Evolutionary conservation across 2,329 filamentous ascomycete genomes (phyloP).

Genomic region (Chaetothyriales sp.): DNA sequence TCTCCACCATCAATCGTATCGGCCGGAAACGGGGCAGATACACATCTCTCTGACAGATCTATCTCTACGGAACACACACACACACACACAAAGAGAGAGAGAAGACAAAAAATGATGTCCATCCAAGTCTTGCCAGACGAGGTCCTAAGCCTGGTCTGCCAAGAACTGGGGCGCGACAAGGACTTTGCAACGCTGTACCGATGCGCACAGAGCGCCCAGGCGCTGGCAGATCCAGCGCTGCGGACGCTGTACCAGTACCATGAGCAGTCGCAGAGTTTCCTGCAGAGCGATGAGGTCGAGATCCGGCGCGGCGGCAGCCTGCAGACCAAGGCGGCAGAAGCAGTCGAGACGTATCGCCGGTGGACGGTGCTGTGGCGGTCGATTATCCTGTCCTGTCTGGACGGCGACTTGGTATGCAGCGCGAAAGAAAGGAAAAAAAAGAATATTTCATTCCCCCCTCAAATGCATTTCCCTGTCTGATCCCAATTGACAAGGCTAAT

Average conservation of each 20-base stretch:
- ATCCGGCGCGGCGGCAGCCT: constrained; percentile 9
- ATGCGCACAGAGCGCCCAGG: constrained; percentile 40
- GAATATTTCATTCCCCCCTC: no score
- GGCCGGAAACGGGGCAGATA: no score
- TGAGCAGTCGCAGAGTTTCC: constrained; percentile 13
- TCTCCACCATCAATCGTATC: no score
- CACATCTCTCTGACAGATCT: no score
- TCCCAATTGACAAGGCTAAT: no score
- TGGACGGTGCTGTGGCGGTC: constrained; percentile 54
- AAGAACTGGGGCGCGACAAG: constrained; percentile 39
- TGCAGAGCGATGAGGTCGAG: constrained; percentile 16
- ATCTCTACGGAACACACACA: not conserved
- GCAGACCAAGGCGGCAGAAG: constrained; percentile 21
- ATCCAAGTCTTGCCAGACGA: constrained; percentile 12
- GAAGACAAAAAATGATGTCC: no score
- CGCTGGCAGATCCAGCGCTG: constrained; percentile 44
- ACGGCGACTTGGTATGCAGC: constrained; percentile 12
- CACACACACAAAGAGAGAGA: not conserved
- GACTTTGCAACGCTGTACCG: constrained; percentile 48
- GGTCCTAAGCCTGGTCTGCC: constrained; percentile 31
- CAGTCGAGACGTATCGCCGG: constrained; percentile 36
- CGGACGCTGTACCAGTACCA: constrained; percentile 47
- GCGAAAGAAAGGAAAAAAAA: no score
- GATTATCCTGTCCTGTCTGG: constrained; percentile 50
- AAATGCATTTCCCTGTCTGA: no score